A percentile compares a stretch with the other conserved stretches of the same genome.
These are phyloP conservation scores for Dendrobium chrysotoxum DNA, from an alignment of 106 monocot genomes.

Conservation along the genomic window DNA sequence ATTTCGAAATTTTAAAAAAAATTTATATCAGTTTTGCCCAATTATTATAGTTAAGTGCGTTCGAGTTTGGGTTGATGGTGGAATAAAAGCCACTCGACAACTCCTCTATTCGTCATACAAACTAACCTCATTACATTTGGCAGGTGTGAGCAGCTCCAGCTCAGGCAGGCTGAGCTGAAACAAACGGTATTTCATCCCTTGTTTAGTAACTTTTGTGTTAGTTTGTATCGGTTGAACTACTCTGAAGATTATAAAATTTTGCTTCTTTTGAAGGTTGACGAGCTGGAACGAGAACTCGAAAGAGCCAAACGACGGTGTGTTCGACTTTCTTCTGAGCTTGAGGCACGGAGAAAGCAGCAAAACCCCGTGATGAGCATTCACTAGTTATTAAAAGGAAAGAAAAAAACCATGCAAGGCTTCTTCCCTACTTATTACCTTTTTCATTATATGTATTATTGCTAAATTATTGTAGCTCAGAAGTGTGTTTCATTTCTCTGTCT, in stretches of 20 bases:
- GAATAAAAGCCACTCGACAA: too few species aligned
- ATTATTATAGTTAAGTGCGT: too few species aligned
- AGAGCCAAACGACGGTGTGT: conserved; percentile 3
- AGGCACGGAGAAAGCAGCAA: neutral
- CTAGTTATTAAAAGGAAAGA: neutral
- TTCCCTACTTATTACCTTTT: too few species aligned
- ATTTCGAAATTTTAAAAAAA: too few species aligned
- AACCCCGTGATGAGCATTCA: neutral
- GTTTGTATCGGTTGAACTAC: neutral
- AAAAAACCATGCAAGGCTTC: too few species aligned
- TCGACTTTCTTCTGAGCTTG: conserved; percentile 3
- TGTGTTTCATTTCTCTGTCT: too few species aligned
- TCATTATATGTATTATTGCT: too few species aligned
- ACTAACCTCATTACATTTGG: neutral
- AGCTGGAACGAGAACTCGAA: conserved; percentile 2
- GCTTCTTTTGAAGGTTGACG: neutral
- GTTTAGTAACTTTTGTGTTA: neutral
- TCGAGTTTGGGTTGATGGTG: too few species aligned
- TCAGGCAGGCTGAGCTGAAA: conserved; percentile 6
- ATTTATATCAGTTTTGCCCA: too few species aligned
- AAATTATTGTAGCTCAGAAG: too few species aligned
- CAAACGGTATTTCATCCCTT: neutral
- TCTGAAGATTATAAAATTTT: neutral
- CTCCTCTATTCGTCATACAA: too few species aligned
- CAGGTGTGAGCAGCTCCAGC: conserved; percentile 12